These are phyloP conservation scores for Harringtonia aguacate DNA, from an alignment of 2,329 filamentous ascomycete genomes.

Conservation along the genomic window DNA sequence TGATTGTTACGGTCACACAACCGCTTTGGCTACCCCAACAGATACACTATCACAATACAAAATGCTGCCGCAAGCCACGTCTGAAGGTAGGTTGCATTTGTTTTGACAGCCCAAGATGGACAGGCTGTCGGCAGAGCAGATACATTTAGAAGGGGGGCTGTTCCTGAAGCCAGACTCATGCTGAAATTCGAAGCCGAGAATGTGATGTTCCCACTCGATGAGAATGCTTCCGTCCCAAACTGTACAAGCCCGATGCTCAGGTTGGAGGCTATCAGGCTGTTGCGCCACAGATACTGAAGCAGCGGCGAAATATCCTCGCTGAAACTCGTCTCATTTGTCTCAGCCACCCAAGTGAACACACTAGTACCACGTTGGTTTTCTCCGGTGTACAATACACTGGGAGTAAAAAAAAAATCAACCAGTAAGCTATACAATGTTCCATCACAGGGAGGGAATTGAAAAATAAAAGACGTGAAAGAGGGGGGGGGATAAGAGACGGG, in stretches of 20 bases:
- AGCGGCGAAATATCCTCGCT: conserved; percentile 2
- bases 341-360: conserved; percentile 3
- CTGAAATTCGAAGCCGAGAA: conserved; percentile 1
- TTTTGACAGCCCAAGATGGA: too few relatives aligned
- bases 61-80: too few relatives aligned
- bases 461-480: too few relatives aligned
- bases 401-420: too few relatives aligned
- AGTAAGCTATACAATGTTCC: too few relatives aligned
- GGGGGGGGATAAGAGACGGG: too few relatives aligned
- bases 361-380: background rate
- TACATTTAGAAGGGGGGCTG: background rate
- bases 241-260: conserved; percentile 1
- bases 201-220: background rate
- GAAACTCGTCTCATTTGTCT: background rate
- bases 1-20: too few relatives aligned
- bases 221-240: conserved; percentile 2
- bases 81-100: too few relatives aligned
- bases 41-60: too few relatives aligned
- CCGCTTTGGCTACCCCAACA: too few relatives aligned
- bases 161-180: background rate
- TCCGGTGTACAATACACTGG: conserved; percentile 1
- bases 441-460: too few relatives aligned
- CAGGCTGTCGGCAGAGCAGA: background rate
- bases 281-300: conserved; percentile 5
- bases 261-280: background rate